These are phyloP conservation scores for Sarocladium kiliense DNA, from an alignment of 2,329 filamentous ascomycete species.

Conservation along the genomic window DNA sequence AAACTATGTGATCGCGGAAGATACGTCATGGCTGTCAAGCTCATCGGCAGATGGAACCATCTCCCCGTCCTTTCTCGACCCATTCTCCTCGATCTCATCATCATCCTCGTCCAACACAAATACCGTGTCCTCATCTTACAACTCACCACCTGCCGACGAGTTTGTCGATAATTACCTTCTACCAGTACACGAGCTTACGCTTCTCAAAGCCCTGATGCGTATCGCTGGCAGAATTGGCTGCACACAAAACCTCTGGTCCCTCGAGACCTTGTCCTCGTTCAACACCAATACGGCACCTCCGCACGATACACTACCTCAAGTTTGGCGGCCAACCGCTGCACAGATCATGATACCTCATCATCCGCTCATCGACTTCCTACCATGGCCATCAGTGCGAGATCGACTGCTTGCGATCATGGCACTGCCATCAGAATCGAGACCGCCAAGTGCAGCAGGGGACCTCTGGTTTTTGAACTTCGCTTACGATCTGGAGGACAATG, in stretches of 20 bases:
- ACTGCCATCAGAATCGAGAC: slow-evolving; percentile 42
- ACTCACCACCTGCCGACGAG: slow-evolving; percentile 17
- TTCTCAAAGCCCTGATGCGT: slow-evolving; percentile 41
- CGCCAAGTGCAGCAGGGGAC: slow-evolving; percentile 38
- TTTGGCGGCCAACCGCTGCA: slow-evolving; percentile 44
- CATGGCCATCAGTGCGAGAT: slow-evolving; percentile 51
- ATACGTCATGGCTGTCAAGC: neutral
- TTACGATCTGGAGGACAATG: slow-evolving; percentile 51
- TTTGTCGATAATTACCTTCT: slow-evolving; percentile 44
- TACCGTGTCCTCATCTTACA: slow-evolving; percentile 15
- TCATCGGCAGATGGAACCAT: neutral
- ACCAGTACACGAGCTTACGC: slow-evolving; percentile 40
- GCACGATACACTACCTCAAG: slow-evolving; percentile 34
- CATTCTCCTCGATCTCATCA: neutral
- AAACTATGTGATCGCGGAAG: neutral
- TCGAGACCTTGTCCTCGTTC: slow-evolving; percentile 44
- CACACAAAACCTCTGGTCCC: slow-evolving; percentile 35
- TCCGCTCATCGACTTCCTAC: slow-evolving; percentile 51
- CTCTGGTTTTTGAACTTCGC: slow-evolving; percentile 46
- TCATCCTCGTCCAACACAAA: neutral
- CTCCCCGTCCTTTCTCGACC: slow-evolving; percentile 12
- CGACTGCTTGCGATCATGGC: slow-evolving; percentile 46
- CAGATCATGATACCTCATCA: slow-evolving; percentile 50
- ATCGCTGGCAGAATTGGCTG: slow-evolving; percentile 43
- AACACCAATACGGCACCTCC: slow-evolving; percentile 22